These are phyloP conservation scores for Fusarium haematococcum DNA, from an alignment of 2,329 filamentous ascomycete genomes.

Conservation along the genomic window DNA sequence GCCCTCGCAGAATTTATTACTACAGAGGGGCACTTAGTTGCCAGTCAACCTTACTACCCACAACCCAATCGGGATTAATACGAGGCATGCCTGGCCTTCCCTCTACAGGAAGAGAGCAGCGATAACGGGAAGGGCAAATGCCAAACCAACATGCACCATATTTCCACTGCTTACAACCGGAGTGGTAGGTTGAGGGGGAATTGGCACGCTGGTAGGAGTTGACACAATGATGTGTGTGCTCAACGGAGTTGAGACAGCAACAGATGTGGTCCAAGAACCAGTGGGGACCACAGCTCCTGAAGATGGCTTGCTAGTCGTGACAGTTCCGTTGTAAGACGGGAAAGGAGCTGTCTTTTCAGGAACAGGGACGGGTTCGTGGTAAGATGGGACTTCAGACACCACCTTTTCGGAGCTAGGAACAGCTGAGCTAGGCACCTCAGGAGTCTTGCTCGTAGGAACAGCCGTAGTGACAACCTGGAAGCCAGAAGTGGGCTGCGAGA, in stretches of 20 bases:
- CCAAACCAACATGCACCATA: constrained; percentile 18
- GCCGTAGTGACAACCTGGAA: constrained; percentile 13
- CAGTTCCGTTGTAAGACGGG: constrained; percentile 30
- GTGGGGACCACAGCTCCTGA: constrained; percentile 17
- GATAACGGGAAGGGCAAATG: constrained; percentile 25
- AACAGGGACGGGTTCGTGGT: constrained; percentile 9
- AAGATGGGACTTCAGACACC: constrained; percentile 16
- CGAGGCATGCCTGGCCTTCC: background rate
- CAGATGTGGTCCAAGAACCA: constrained; percentile 11
- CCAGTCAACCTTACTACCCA: background rate
- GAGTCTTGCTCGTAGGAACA: background rate
- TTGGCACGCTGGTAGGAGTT: constrained; percentile 2
- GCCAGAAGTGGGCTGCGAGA: constrained; percentile 6
- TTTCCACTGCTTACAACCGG: constrained; percentile 25
- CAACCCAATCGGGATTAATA: background rate
- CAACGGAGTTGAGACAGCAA: constrained; percentile 5
- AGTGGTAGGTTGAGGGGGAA: constrained; percentile 1
- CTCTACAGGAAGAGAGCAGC: constrained; percentile 29
- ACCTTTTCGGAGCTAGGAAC: background rate
- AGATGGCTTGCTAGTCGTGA: constrained; percentile 8
- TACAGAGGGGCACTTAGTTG: background rate
- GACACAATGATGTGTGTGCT: background rate
- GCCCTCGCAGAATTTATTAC: background rate
- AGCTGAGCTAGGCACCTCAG: background rate
- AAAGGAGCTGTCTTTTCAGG: constrained; percentile 18